Evolutionary conservation across 2,329 filamentous ascomycete genomes (phyloP).

Genomic region (Tolypocladium nubicola): DNA sequence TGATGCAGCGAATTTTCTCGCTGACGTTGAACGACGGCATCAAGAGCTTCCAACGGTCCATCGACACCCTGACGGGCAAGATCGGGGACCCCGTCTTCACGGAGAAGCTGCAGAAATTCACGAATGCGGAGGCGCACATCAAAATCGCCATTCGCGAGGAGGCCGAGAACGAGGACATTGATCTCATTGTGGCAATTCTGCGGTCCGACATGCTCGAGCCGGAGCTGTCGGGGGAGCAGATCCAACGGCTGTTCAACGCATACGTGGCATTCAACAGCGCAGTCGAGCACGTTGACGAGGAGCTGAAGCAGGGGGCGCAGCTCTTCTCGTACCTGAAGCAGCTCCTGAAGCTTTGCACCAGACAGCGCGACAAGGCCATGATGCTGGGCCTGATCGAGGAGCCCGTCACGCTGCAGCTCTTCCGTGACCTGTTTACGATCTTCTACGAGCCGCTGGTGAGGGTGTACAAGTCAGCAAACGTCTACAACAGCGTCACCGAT

Average conservation of each 20-base stretch:
- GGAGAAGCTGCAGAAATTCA: slow-evolving; percentile 72
- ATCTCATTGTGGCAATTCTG: slow-evolving; percentile 77
- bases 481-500: slow-evolving; percentile 94
- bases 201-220: slow-evolving; percentile 68
- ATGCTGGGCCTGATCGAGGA: slow-evolving; percentile 95
- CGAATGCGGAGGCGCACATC: slow-evolving; percentile 60
- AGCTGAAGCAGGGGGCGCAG: slow-evolving; percentile 80
- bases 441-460: slow-evolving; percentile 96
- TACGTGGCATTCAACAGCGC: slow-evolving; percentile 95
- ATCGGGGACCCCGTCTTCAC: slow-evolving; percentile 74
- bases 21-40: slow-evolving; percentile 89
- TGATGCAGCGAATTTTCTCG: slow-evolving; percentile 91
- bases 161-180: slow-evolving; percentile 61
- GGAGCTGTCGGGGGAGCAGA: slow-evolving; percentile 61
- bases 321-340: slow-evolving; percentile 94
- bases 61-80: slow-evolving; percentile 65
- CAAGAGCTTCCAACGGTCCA: slow-evolving; percentile 71
- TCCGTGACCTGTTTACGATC: slow-evolving; percentile 93
- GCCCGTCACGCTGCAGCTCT: slow-evolving; percentile 90
- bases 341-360: slow-evolving; percentile 79
- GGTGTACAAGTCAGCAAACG: slow-evolving; percentile 97
- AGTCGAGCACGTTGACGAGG: slow-evolving; percentile 81
- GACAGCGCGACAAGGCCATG: slow-evolving; percentile 92
- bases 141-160: slow-evolving; percentile 68
- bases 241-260: slow-evolving; percentile 80